Evolutionary conservation across 805 yeast species (phyloP), one percentile per base, ranked within the genome.

Genomic region (Sugiyamaella qingdaonensis): DNA sequence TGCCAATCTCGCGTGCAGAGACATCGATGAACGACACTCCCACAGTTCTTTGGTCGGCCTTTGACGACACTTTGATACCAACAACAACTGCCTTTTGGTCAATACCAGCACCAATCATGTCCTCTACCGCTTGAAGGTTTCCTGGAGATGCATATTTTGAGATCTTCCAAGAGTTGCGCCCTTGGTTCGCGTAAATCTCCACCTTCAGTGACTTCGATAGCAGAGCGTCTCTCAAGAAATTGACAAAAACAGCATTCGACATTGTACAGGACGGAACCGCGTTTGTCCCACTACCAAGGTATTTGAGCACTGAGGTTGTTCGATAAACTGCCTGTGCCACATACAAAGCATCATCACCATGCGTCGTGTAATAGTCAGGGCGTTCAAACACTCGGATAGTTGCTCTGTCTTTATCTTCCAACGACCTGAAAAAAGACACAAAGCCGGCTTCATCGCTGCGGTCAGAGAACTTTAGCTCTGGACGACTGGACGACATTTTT

Each of bases 241-340:
- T 81, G 21, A 80, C 71, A 52, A 91, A 79, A 1, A 88, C 88
- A 41, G 88, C 86, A 0, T 82, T 77, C 0, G 96, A 86, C 44
- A 94, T 73, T 0, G 97, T 88, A 33, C 88, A 86, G 58, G 86
- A 86, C 32, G 79, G 76, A 10, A 77, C 68, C 45, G 75, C 73
- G 53, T 77, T 76, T 13, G 77, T 71, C 24, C 58, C 60, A 8
- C 53, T 39, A 11, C 71, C 71, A 16, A 65, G 53, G 46, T 64
- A 63, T 64, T 92, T 92, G 53, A 92, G 66, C 9, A 90, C 95
- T 21, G 95, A 82, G 41, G 79, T 81, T 0, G 98, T 89, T 59
- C 85, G 86, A 71, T 88, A 92, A 33, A 94, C 82, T 52, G 78
- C 73, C 58, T 90, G 95, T 2, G 97, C 97, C 29, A 89, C 86